Base-by-base conservation (phyloP, 1,284 basidiomycete genomes). In the Acaromyces ingoldii region DNA sequence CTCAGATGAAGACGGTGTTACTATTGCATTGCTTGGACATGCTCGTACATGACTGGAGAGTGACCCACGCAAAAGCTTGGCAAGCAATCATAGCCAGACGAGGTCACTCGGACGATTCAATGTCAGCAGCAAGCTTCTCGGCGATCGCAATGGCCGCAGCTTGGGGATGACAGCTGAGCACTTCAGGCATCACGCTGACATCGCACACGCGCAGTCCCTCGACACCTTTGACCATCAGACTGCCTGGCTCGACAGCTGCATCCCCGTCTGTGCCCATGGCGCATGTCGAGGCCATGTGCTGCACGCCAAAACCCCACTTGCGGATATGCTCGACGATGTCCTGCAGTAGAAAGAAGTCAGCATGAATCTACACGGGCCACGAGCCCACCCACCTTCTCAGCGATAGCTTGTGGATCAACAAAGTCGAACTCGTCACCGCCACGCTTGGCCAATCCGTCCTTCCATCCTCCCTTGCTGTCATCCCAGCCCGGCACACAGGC, bases 131-230 rank as follows among this genome's bases (percentile, higher is more conserved):
- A 6, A 57, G 51, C 55, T 61, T 65, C 40, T 67, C 65, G 1
- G 60, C 65, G 15, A 31, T n/a, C 0, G 65, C 65, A 40, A 67
- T 57, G 31, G 66, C 57, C 1, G 57, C 54, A 2, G 61, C 62
- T 4, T 63, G 59, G 6, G 66, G 66, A 40, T 69, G 66, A 10
- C 56, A 60, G 37, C 62, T 63, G 33, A 63, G 62, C 43, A 65
- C 62, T 36, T 64, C 56, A 0, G 66, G 66, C 57, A 69, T 66
- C 52, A 66, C 58, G 33, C 57, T 60, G 4, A 59, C 66, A 38
- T 69, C 66, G 48, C 62, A 66, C 2, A 69, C 65, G 22, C 56
- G 42, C n/a, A 69, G 41, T 2, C 65, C 60, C 15, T 62, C 55
- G 1, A 45, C 55, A 15, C 64, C 64, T 10, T 63, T 53, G 2